Conservation (phyloP, 148 eudicot genomes). For the Rhododendron vialii region DNA sequence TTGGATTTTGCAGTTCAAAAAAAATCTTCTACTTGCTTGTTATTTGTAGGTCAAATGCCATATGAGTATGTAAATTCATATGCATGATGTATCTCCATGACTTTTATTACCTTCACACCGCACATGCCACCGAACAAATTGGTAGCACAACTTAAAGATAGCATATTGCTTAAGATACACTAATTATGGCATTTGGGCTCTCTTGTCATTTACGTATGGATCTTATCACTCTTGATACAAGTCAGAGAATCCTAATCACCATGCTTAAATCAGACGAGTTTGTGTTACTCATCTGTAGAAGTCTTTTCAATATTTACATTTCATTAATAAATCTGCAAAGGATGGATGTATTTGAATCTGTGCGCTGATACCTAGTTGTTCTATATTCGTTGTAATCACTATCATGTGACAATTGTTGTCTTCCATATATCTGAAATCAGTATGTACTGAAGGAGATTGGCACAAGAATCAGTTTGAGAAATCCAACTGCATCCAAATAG, state of each 20-base stretch:
- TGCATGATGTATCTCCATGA: no score
- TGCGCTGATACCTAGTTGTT: neutral
- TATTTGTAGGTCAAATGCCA: no score
- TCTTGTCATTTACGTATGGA: neutral
- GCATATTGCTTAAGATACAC: neutral
- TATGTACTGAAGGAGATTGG: no score
- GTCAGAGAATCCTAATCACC: neutral
- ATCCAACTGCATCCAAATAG: no score
- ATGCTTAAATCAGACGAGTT: neutral
- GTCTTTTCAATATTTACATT: neutral
- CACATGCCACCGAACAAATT: constrained; percentile 14
- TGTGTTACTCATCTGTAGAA: neutral
- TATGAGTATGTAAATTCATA: no score
- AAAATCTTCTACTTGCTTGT: no score
- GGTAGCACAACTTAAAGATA: neutral
- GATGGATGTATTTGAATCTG: neutral
- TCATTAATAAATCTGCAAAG: neutral
- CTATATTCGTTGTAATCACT: no score
- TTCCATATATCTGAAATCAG: no score
- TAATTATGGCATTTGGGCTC: neutral
- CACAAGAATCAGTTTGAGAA: no score
- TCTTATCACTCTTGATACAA: neutral
- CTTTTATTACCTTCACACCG: no score
- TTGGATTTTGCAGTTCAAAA: no score
- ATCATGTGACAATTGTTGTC: no score